Evolutionary conservation across 768 basidiomycete species (phyloP).

Genomic region (Exidia glandulosa): DNA sequence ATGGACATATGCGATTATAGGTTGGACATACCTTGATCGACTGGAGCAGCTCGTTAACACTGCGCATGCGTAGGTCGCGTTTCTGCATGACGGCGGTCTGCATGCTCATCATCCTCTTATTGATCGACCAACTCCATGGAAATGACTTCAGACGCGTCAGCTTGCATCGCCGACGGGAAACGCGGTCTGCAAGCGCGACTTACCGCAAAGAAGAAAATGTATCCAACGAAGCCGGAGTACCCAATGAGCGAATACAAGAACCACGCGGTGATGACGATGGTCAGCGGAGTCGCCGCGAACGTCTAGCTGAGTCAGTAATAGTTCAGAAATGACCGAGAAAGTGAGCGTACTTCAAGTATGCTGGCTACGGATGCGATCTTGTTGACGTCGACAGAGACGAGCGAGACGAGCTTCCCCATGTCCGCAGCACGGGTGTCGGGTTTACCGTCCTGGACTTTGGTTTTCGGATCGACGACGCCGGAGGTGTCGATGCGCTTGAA

Average conservation of each 20-base stretch:
- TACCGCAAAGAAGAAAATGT: neutral
- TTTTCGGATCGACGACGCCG: neutral
- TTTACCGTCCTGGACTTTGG: neutral
- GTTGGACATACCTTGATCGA: neutral
- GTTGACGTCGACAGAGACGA: neutral
- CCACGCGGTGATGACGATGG: neutral
- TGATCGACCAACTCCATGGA: neutral
- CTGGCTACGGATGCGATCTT: neutral
- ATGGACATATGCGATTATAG: neutral
- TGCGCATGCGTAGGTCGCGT: neutral
- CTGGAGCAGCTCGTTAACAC: neutral
- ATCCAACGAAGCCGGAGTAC: neutral
- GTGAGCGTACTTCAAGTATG: neutral
- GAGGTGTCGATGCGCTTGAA: neutral
- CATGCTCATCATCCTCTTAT: neutral
- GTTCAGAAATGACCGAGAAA: too few relatives aligned
- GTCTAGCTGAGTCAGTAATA: neutral
- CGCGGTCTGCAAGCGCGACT: neutral
- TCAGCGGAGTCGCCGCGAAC: neutral
- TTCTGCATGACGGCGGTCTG: neutral
- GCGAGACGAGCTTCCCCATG: neutral
- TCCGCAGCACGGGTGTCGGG: neutral
- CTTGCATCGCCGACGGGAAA: too few relatives aligned
- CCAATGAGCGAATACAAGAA: neutral
- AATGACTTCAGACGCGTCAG: neutral